Percentiles rank a stretch among this genome's conserved stretches.
Evolutionary conservation across 2,329 filamentous ascomycete genomes (phyloP).

Genomic region (Dothiorella sarmentorum): DNA sequence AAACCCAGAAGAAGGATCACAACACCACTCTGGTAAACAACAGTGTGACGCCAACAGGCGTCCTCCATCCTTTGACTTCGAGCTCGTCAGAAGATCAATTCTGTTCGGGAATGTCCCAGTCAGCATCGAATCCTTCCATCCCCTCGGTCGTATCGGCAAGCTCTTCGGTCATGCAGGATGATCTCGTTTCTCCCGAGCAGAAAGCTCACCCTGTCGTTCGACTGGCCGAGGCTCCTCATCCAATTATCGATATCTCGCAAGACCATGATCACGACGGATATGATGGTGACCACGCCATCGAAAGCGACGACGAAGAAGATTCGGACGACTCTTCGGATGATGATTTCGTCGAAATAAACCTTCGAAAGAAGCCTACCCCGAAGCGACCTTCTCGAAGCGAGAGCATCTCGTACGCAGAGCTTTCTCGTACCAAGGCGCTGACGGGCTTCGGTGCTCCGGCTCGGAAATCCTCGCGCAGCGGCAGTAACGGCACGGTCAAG

Average conservation of each 20-base stretch:
- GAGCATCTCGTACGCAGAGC: slow-evolving; percentile 37
- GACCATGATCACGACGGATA: slow-evolving; percentile 36
- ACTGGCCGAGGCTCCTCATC: neutral
- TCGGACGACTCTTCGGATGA: slow-evolving; percentile 39
- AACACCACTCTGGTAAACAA: neutral
- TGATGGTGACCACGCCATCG: slow-evolving; percentile 38
- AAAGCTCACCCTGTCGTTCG: neutral
- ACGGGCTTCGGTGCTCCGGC: slow-evolving; percentile 27
- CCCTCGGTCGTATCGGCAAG: slow-evolving; percentile 49
- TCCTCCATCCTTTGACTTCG: slow-evolving; percentile 29
- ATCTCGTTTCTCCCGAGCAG: slow-evolving; percentile 24
- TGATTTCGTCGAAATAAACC: slow-evolving; percentile 37
- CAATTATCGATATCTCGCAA: neutral
- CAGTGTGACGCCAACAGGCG: slow-evolving; percentile 3
- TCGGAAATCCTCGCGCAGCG: slow-evolving; percentile 41
- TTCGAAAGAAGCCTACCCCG: slow-evolving; percentile 2
- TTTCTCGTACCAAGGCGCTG: slow-evolving; percentile 29
- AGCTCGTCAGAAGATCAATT: slow-evolving; percentile 49
- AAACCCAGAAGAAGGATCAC: neutral
- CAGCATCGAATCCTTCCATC: slow-evolving; percentile 50
- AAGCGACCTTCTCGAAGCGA: slow-evolving; percentile 25
- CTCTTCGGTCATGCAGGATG: slow-evolving; percentile 42
- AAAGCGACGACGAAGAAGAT: slow-evolving; percentile 40
- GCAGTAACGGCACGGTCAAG: slow-evolving; percentile 50
- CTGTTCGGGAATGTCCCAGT: slow-evolving; percentile 47